Conservation (phyloP, 2,329 filamentous ascomycete genomes). For the Pseudogymnoascus sp. region DNA sequence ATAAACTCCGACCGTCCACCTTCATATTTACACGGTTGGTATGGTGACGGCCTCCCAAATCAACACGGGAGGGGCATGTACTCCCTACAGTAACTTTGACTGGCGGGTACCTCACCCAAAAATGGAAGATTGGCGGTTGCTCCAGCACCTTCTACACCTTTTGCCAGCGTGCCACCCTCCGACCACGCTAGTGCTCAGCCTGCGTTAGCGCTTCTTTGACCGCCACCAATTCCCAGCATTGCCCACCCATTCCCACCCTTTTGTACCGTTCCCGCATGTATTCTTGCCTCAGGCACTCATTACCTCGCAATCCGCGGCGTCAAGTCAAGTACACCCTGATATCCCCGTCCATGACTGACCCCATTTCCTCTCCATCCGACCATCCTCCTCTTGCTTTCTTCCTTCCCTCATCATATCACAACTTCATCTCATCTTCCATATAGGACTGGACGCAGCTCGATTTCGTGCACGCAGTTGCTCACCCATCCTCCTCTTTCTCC, state of each 20-base stretch:
- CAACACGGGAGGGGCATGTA: constrained; percentile 5
- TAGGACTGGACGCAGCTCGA: constrained; percentile 8
- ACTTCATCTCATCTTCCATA: constrained; percentile 7
- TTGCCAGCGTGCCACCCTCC: constrained; percentile 5
- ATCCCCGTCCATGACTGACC: constrained; percentile 5
- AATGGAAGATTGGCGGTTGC: constrained; percentile 7
- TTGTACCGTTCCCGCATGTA: neutral
- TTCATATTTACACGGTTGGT: neutral
- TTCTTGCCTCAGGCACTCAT: neutral
- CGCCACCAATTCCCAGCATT: neutral
- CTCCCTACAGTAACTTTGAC: constrained; percentile 8
- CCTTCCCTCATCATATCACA: constrained; percentile 1
- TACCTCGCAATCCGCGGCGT: neutral
- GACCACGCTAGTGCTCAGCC: constrained; percentile 2
- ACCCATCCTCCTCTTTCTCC: constrained; percentile 7
- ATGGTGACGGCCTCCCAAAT: neutral
- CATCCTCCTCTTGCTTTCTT: constrained; percentile 2
- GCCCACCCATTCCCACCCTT: neutral
- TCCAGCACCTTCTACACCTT: constrained; percentile 8
- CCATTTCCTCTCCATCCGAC: constrained; percentile 7
- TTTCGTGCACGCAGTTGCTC: constrained; percentile 7
- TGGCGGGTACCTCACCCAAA: neutral
- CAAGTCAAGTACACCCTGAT: constrained; percentile 8
- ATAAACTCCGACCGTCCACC: neutral
- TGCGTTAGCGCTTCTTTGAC: constrained; percentile 3